Percentiles rank a stretch among this genome's conserved stretches.
These are phyloP conservation scores for Athelia sp. DNA, from an alignment of 1,284 basidiomycete species.

Conservation along the genomic window DNA sequence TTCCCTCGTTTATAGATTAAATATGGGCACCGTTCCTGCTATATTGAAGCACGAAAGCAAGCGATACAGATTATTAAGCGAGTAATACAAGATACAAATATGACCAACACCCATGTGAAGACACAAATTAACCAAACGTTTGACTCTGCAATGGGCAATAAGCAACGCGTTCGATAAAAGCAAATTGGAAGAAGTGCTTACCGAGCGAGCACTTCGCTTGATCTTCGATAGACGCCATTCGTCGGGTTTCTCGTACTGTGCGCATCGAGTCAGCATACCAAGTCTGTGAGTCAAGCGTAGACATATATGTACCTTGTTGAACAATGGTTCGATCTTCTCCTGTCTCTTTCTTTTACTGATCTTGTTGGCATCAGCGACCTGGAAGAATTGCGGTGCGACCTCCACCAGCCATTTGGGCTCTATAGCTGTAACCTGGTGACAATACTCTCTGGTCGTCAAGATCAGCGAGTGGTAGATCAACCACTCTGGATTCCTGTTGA, in stretches of 20 bases:
- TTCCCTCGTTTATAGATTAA: no score
- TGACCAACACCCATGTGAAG: slow-evolving; percentile 11
- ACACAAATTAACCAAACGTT: slow-evolving; percentile 59
- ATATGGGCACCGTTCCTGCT: no score
- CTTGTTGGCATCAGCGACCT: slow-evolving; percentile 91
- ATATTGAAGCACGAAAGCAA: background rate
- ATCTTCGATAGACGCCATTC: slow-evolving; percentile 88
- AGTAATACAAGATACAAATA: slow-evolving; percentile 10
- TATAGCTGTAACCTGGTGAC: slow-evolving; percentile 93
- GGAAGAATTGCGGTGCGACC: slow-evolving; percentile 97
- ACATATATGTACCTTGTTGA: slow-evolving; percentile 54
- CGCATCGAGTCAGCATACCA: background rate
- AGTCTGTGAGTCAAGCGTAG: no score
- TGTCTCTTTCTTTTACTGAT: slow-evolving; percentile 96
- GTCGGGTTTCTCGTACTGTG: slow-evolving; percentile 77
- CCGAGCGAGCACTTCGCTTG: slow-evolving; percentile 82
- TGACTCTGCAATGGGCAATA: slow-evolving; percentile 51
- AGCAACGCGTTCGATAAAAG: slow-evolving; percentile 8
- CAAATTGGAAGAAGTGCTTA: slow-evolving; percentile 31
- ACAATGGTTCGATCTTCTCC: slow-evolving; percentile 95
- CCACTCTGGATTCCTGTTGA: slow-evolving; percentile 84
- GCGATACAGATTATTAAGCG: background rate
- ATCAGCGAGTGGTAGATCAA: slow-evolving; percentile 60
- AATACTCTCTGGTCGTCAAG: slow-evolving; percentile 80
- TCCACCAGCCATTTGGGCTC: slow-evolving; percentile 99